Percentiles rank a stretch among this genome's conserved stretches.
These are phyloP conservation scores for Boletus edulis DNA, from an alignment of 768 basidiomycete species.

Conservation along the genomic window DNA sequence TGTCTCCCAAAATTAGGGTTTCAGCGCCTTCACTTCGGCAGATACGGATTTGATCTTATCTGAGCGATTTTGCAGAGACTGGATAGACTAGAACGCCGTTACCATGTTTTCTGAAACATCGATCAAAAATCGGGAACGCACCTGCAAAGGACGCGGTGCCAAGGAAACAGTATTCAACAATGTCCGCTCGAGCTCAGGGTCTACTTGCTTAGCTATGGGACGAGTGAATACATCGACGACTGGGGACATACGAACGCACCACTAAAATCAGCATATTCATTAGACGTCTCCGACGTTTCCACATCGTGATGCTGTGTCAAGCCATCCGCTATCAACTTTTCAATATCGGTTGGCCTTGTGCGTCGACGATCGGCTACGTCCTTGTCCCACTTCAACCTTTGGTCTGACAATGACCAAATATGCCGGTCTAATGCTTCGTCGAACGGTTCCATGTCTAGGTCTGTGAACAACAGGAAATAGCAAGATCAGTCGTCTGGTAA, in stretches of 20 bases:
- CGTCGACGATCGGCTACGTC: constrained; percentile 68
- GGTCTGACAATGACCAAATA: constrained; percentile 78
- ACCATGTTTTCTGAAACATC: background rate
- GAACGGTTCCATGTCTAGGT: constrained; percentile 71
- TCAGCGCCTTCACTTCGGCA: constrained; percentile 50
- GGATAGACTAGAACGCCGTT: constrained; percentile 38
- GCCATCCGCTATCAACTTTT: constrained; percentile 38
- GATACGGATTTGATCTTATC: constrained; percentile 43
- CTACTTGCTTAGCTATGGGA: constrained; percentile 20
- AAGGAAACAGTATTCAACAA: constrained; percentile 38
- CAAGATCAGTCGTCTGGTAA: background rate
- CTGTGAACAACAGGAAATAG: background rate
- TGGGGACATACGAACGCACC: constrained; percentile 8
- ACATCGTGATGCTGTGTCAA: constrained; percentile 35
- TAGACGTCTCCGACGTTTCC: constrained; percentile 18
- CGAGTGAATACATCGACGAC: constrained; percentile 1
- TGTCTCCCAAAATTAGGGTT: constrained; percentile 31
- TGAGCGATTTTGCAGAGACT: constrained; percentile 51
- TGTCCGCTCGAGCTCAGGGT: constrained; percentile 22
- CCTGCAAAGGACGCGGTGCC: constrained; percentile 52
- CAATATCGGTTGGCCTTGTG: constrained; percentile 54
- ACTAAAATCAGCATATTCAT: background rate
- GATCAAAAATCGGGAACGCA: constrained; percentile 21
- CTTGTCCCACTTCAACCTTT: constrained; percentile 71
- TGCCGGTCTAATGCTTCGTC: constrained; percentile 83